phyloP scores from a whole-genome alignment of 805 yeast genomes.

The Pichia californica region DNA sequence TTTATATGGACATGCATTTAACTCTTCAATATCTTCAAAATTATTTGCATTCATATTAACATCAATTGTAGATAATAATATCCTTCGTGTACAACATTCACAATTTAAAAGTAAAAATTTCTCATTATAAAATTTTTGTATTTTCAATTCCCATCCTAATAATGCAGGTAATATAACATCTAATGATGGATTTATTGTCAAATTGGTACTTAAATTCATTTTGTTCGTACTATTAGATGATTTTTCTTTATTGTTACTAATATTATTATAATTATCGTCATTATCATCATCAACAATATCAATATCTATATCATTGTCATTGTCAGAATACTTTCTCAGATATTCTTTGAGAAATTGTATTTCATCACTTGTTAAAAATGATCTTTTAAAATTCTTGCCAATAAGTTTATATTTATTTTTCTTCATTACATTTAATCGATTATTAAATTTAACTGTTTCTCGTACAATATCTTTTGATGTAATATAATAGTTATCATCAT shows the following conservation, averaged over 20 bases:
- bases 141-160: conserved; percentile 33
- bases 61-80: conserved; percentile 17
- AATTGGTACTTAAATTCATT: neutral
- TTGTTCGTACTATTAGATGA: too few relatives aligned
- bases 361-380: conserved; percentile 4
- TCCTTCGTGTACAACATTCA: conserved; percentile 31
- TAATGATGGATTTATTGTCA: neutral
- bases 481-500: conserved; percentile 21
- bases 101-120: conserved; percentile 27
- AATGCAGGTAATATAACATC: conserved; percentile 16
- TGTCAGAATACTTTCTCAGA: conserved; percentile 11
- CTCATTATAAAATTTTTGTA: conserved; percentile 22
- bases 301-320: conserved; percentile 8
- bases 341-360: conserved; percentile 2
- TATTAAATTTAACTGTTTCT: conserved; percentile 16
- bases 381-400: conserved; percentile 8
- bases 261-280: too few relatives aligned
- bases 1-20: conserved; percentile 25
- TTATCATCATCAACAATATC: neutral
- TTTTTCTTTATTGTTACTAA: too few relatives aligned
- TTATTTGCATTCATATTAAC: too few relatives aligned
- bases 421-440: conserved; percentile 13
- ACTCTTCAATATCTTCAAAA: conserved; percentile 10
- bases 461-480: conserved; percentile 23
- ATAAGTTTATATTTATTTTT: conserved; percentile 12